Conservation (phyloP, 2,329 filamentous ascomycete genomes). For the Proliferodiscus dingleyae region DNA sequence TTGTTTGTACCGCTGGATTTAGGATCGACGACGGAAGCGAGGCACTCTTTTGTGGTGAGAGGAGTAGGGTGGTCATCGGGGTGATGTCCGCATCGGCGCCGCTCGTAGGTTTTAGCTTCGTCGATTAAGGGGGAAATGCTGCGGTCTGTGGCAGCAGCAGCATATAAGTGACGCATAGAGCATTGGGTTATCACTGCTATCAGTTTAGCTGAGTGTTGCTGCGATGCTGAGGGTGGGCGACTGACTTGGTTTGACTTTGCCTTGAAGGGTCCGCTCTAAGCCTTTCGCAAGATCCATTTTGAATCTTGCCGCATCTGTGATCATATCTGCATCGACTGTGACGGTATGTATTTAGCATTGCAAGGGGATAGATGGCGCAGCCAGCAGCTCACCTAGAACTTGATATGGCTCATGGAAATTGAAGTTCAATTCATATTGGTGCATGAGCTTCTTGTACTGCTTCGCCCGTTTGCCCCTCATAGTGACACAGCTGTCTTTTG, state of each 20-base stretch:
- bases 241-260: constrained; percentile 75
- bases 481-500: constrained; percentile 24
- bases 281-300: constrained; percentile 83
- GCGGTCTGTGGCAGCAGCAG: constrained; percentile 51
- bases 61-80: constrained; percentile 67
- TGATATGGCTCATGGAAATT: constrained; percentile 94
- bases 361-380: constrained; percentile 11
- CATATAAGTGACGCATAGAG: constrained; percentile 74
- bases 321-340: constrained; percentile 75
- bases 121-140: constrained; percentile 54
- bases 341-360: constrained; percentile 8
- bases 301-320: constrained; percentile 74
- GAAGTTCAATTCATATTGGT: constrained; percentile 81
- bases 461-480: constrained; percentile 68
- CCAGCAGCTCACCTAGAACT: constrained; percentile 56
- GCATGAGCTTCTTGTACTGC: constrained; percentile 87
- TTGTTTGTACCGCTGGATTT: constrained; percentile 69
- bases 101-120: constrained; percentile 69
- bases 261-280: constrained; percentile 78
- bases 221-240: constrained; percentile 11
- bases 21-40: constrained; percentile 71
- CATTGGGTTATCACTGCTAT: constrained; percentile 70
- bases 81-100: constrained; percentile 74
- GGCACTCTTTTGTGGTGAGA: constrained; percentile 63
- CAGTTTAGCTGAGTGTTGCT: constrained; percentile 6